Evolutionary conservation across 2,329 filamentous ascomycete genomes (phyloP), one percentile per base, ranked within the genome.

Genomic region (Talaromyces funiculosus): DNA sequence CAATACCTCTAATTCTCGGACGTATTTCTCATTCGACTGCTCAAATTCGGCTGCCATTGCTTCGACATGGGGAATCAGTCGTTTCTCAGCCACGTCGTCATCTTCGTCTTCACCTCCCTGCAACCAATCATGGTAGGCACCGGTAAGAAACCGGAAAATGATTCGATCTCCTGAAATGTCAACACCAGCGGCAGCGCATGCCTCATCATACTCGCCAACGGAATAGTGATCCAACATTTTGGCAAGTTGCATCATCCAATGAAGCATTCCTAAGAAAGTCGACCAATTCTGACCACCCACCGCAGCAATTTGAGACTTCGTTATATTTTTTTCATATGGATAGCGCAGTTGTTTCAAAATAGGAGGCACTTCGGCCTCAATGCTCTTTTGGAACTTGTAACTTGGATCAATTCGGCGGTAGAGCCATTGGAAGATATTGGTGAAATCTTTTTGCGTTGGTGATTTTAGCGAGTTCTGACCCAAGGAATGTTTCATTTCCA

Each of bases 221-320:
- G 85, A 80, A 71, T 92, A 97, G 22, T 89, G 84, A 64, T 97
- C 92, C 70, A 97, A 85, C 88, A 97, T 96, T 67, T 93, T 88
- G 4, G 91, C 90, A 56, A 99, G 80, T 75, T 97, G 92, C 93
- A 99, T 96, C 86, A 99, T 93, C 94, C 94, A 99, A 77, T 99
- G 92, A 55, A 99, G 81, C 72, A 99, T 80, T 0, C 92, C 94
- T 12, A 99, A 80, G 69, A 99, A 97, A 0, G 91, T 94, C 64
- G 89, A 89, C 94, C 94, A 99, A 72, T 97, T 97, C 75, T 96
- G 92, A 2, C 92, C 93, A 65, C 94, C 94, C 0, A 97, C 94
- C 1, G 95, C 94, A 0, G 91, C 86, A 61, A 99, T 91, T 71
- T 96, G 92, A 57, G 91, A 96, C 75, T 97, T 99, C 59, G 92